These are phyloP conservation scores for Yamadazyma diospyri DNA, from an alignment of 1,139 yeast genomes.

Conservation along the genomic window DNA sequence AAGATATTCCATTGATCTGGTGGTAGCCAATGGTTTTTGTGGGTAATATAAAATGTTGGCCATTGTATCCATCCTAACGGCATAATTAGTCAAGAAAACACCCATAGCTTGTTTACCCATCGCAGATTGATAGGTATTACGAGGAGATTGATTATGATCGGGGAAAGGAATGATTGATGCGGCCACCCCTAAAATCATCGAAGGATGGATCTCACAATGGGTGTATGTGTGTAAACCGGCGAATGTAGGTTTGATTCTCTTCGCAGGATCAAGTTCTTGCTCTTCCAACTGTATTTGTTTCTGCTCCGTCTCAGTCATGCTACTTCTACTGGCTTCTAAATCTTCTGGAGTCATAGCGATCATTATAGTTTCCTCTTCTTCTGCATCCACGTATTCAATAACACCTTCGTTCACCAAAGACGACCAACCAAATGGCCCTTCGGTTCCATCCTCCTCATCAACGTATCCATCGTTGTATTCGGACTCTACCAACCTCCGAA, in stretches of 20 bases:
- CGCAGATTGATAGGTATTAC: constrained; percentile 98
- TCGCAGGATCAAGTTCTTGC: constrained; percentile 68
- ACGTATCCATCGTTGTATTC: constrained; percentile 62
- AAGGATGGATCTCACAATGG: constrained; percentile 98
- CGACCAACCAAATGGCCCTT: constrained; percentile 73
- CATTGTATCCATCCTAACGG: constrained; percentile 99
- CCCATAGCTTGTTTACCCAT: constrained; percentile 99
- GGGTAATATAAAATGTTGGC: constrained; percentile 96
- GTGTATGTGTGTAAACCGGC: constrained; percentile 79
- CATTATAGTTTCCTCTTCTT: constrained; percentile 96
- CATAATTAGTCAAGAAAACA: constrained; percentile 92
- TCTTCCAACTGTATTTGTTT: constrained; percentile 45
- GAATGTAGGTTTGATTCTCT: constrained; percentile 74
- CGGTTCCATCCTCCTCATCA: constrained; percentile 56
- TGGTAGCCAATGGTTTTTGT: constrained; percentile 97
- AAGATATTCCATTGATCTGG: constrained; percentile 97
- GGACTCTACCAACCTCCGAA: constrained; percentile 63
- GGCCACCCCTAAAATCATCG: constrained; percentile 97
- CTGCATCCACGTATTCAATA: constrained; percentile 94
- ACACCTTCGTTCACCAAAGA: constrained; percentile 81
- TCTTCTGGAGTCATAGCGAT: constrained; percentile 99
- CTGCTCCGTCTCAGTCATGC: constrained; percentile 46
- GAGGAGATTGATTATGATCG: constrained; percentile 98
- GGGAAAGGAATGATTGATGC: constrained; percentile 99
- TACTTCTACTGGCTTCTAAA: constrained; percentile 61